These are phyloP conservation scores for Paraphaeosphaeria sporulosa DNA, from an alignment of 2,329 filamentous ascomycete genomes.

Conservation along the genomic window DNA sequence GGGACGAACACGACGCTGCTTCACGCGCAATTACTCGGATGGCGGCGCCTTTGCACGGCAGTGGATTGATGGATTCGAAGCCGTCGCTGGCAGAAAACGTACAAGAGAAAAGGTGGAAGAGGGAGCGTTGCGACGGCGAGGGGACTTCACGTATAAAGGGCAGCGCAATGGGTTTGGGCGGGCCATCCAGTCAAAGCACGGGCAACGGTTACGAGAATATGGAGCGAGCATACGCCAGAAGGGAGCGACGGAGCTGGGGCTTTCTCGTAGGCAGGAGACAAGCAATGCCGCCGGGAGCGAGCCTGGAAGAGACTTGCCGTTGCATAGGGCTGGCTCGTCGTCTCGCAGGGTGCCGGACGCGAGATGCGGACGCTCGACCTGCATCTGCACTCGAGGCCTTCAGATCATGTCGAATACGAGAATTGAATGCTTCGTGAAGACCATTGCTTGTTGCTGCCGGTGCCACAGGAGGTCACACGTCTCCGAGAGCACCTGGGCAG, in stretches of 20 bases:
- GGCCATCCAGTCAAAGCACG: constrained; percentile 34
- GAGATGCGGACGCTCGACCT: background rate
- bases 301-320: constrained; percentile 10
- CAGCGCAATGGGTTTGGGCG: constrained; percentile 36
- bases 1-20: constrained; percentile 39
- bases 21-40: constrained; percentile 36
- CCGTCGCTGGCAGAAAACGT: constrained; percentile 20
- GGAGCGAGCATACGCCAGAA: constrained; percentile 22
- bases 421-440: background rate
- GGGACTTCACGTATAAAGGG: constrained; percentile 42
- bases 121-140: constrained; percentile 30
- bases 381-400: background rate
- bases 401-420: no score
- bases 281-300: constrained; percentile 6
- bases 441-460: background rate
- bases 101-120: constrained; percentile 34
- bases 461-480: constrained; percentile 16
- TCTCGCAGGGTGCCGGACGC: background rate
- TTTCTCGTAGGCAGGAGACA: constrained; percentile 4
- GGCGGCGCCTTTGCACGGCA: constrained; percentile 29
- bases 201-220: constrained; percentile 44
- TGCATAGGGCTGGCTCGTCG: constrained; percentile 3
- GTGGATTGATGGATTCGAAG: constrained; percentile 35
- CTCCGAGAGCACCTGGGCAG: constrained; percentile 19
- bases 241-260: constrained; percentile 15